Evolutionary conservation across 257 asterid genomes (phyloP).

Genomic region (Buddleja alternifolia): DNA sequence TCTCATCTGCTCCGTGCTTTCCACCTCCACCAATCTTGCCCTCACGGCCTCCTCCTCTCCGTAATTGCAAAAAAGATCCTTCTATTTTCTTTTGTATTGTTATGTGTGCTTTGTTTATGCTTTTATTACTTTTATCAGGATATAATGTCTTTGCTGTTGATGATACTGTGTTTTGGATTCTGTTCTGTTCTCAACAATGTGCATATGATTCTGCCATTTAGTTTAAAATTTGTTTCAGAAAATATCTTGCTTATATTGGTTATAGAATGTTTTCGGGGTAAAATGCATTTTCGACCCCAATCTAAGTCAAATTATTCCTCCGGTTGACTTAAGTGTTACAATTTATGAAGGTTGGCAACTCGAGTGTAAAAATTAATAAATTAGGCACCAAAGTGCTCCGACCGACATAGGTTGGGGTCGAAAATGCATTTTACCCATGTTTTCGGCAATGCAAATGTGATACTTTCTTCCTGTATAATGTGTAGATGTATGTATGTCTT

Average conservation of each 20-base stretch:
- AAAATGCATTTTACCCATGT: too few species aligned
- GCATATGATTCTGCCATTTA: not conserved
- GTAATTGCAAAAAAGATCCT: conserved; percentile 36
- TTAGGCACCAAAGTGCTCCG: too few species aligned
- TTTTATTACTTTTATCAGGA: not conserved
- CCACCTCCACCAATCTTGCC: conserved; percentile 77
- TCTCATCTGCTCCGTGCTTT: conserved; percentile 61
- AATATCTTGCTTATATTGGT: conserved; percentile 3
- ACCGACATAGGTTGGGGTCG: too few species aligned
- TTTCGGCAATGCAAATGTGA: not conserved
- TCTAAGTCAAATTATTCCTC: too few species aligned
- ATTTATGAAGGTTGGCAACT: too few species aligned
- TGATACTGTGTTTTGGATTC: not conserved
- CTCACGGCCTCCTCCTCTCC: conserved; percentile 78
- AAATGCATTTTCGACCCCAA: too few species aligned
- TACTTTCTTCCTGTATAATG: not conserved
- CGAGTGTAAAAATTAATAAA: too few species aligned
- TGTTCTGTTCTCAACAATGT: conserved; percentile 6
- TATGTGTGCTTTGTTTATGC: not conserved
- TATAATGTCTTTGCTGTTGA: not conserved
- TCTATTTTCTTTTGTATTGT: not conserved
- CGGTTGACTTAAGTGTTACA: too few species aligned
- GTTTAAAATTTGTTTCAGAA: not conserved
- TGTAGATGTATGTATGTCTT: not conserved
- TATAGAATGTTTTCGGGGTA: too few species aligned